These are phyloP conservation scores for Kwoniella pini DNA, from an alignment of 768 basidiomycete genomes.

Conservation along the genomic window DNA sequence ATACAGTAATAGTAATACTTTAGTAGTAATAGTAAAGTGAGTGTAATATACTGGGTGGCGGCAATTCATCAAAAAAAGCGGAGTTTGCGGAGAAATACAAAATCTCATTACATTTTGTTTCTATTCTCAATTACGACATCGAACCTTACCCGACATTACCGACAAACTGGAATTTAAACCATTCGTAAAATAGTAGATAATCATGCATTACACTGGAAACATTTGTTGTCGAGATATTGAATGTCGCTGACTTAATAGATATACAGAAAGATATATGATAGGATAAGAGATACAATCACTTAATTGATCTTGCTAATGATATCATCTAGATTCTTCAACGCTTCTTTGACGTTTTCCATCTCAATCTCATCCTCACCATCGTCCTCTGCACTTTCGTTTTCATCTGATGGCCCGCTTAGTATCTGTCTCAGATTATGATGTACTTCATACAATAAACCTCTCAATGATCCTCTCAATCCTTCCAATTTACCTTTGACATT, in stretches of 20 bases:
- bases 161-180: neutral
- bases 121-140: neutral
- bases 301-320: neutral
- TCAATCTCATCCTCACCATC: slow-evolving; percentile 7
- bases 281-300: neutral
- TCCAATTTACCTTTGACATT: slow-evolving; percentile 3
- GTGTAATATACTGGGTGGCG: neutral
- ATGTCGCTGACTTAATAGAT: too few relatives aligned
- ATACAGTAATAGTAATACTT: neutral
- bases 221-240: too few relatives aligned
- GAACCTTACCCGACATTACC: too few relatives aligned
- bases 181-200: neutral
- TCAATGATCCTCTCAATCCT: slow-evolving; percentile 18
- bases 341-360: neutral
- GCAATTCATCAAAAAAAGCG: neutral
- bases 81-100: slow-evolving; percentile 11
- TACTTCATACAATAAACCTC: slow-evolving; percentile 21
- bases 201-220: too few relatives aligned
- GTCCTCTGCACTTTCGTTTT: slow-evolving; percentile 3
- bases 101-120: neutral
- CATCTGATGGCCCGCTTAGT: neutral
- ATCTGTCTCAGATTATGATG: neutral
- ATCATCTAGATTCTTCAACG: neutral
- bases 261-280: too few relatives aligned
- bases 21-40: neutral